Base-by-base conservation (phyloP, 345 rosid species). In the Populus deltoides region DNA sequence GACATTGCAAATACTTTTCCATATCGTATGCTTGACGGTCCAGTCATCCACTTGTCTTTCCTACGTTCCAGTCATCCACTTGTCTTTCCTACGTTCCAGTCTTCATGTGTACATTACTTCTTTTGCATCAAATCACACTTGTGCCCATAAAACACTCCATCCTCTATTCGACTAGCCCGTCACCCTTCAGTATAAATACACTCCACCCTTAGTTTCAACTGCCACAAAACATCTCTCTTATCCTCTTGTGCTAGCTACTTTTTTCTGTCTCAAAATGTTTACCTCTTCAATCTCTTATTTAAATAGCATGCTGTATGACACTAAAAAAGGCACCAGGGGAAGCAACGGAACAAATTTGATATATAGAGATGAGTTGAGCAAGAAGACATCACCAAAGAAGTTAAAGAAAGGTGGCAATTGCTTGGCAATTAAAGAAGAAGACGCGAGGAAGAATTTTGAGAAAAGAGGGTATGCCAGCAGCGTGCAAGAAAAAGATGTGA, bases 331-430 rank as follows among this genome's bases (percentile, higher is more conserved):
- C 6, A 41, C 20, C 0, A 76, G 22, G 51, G 27, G 70, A 35
- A 3, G 73, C 1, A 31, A 66, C 69, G 29, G 45, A 24, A 20
- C 79, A 6, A 84, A 75, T 36, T 68, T 82, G 49, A 74, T 83
- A 24, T 47, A 67, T 33, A 81, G 85, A 80, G 90, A 86, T 9
- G 85, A 81, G 20, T 20, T 83, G 70, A 59, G 57, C 49, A 78
- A 63, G 71, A 83, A 76, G 67, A 55, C 17, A 39, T 24, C 73
- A 68, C 71, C 81, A 35, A 84, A 78, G 68, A 85, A 79, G 66
- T 73, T 66, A 2, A 73, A 57, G 73, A 70, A 78, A 65, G 36
- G 49, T 49, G 68, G 57, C 53, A 8, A 2, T 36, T 12, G 31
- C 72, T 43, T 71, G 31, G 66, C 68, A 31, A 63, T 41, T 29